phyloP scores from a whole-genome alignment of 805 yeast genomes.

The Torulaspora microellipsoides region DNA sequence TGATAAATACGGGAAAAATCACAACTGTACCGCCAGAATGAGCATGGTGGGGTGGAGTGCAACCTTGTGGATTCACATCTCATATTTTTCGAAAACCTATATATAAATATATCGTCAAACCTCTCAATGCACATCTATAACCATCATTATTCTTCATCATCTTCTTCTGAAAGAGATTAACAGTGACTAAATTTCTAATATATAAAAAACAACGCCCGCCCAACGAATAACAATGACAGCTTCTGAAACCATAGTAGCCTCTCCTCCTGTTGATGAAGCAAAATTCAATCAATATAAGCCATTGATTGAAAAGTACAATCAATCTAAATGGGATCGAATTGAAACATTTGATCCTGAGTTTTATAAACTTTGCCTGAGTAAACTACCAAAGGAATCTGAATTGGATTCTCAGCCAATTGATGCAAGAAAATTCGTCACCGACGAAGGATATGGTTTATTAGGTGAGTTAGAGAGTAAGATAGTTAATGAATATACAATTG shows the following conservation, averaged over 20 bases:
- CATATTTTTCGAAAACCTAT: too few relatives aligned
- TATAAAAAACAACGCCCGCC: too few relatives aligned
- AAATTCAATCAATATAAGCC: conserved; percentile 17
- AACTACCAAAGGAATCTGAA: conserved; percentile 18
- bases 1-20: too few relatives aligned
- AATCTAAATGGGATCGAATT: conserved; percentile 21
- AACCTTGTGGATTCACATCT: too few relatives aligned
- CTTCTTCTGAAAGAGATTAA: too few relatives aligned
- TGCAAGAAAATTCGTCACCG: conserved; percentile 15
- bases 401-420: conserved; percentile 24
- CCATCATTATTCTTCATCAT: too few relatives aligned
- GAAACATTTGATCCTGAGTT: conserved; percentile 21
- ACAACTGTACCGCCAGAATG: too few relatives aligned
- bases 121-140: too few relatives aligned
- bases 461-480: conserved; percentile 37
- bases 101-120: too few relatives aligned
- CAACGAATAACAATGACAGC: conserved; percentile 1
- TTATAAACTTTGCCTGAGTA: conserved; percentile 15
- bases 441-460: conserved; percentile 23
- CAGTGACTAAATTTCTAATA: too few relatives aligned
- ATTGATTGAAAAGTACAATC: conserved; percentile 20
- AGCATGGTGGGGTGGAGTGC: too few relatives aligned
- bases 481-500: conserved; percentile 41
- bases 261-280: conserved; percentile 6
- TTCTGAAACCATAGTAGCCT: background rate